These are phyloP conservation scores for Pyrenophora seminiperda DNA, from an alignment of 2,329 filamentous ascomycete genomes.

Conservation along the genomic window DNA sequence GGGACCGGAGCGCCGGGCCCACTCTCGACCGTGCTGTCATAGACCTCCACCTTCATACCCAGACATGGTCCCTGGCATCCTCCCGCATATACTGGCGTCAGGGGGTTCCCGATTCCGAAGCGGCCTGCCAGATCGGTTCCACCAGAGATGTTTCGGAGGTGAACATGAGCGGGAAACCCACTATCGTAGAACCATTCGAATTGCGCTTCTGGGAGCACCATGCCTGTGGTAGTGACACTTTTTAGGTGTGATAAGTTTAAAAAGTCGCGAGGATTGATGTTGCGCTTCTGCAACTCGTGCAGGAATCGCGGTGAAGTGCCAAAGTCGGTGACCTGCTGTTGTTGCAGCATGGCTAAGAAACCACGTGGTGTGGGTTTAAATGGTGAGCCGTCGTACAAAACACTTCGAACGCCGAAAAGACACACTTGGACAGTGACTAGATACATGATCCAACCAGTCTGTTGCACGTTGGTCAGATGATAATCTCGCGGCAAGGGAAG, in stretches of 20 bases:
- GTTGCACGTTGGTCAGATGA: not conserved
- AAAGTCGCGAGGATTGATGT: slow-evolving; percentile 65
- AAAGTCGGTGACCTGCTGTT: slow-evolving; percentile 71
- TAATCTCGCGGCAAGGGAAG: not conserved
- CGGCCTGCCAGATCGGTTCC: slow-evolving; percentile 76
- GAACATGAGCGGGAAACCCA: slow-evolving; percentile 69
- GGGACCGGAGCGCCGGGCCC: slow-evolving; percentile 59
- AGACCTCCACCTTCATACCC: slow-evolving; percentile 63
- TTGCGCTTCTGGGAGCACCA: slow-evolving; percentile 76
- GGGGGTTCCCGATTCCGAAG: slow-evolving; percentile 68
- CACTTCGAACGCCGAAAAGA: slow-evolving; percentile 62
- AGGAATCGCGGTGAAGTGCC: slow-evolving; percentile 80
- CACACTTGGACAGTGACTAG: slow-evolving; percentile 65
- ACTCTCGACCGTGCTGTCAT: slow-evolving; percentile 59
- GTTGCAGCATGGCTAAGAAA: slow-evolving; percentile 66
- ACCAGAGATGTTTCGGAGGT: slow-evolving; percentile 75
- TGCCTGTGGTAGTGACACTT: slow-evolving; percentile 74
- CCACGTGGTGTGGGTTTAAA: slow-evolving; percentile 71
- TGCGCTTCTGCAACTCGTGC: slow-evolving; percentile 70
- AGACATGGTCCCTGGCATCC: slow-evolving; percentile 61
- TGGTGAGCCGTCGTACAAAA: slow-evolving; percentile 85
- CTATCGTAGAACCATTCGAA: slow-evolving; percentile 81
- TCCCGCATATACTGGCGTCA: slow-evolving; percentile 68
- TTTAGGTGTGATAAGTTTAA: slow-evolving; percentile 66
- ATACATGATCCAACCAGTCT: slow-evolving; percentile 81